Base-by-base conservation (phyloP, 208 protist genomes). In the Trypanosoma melophagium region DNA sequence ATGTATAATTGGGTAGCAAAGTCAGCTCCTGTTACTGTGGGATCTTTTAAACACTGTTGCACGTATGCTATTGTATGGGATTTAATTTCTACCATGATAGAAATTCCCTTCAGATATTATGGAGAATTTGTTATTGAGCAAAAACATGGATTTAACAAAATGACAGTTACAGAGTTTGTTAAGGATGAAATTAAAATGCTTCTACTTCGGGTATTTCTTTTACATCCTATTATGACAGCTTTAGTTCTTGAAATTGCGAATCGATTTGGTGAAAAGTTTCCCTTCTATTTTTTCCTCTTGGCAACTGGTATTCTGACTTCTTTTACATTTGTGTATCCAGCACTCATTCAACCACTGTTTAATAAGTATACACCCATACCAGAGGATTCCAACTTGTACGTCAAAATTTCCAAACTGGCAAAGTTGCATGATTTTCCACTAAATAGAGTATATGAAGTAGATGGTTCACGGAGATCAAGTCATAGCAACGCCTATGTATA, bases 401-500 rank as follows among this genome's bases (percentile, higher is more conserved):
- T 61, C 10, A 84, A 81, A 44, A 93, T 96, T 47, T 58, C 77
- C 60, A 24, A 16, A 0, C 74, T 97, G 9, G 66, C 79, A 42
- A 62, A 61, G 17, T 50, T 45, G 12, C 38, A 90, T 25, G 35
- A 70, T 10, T 97, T 95, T 61, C 91, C 94, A 5, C 63, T 96
- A 52, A 75, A 67, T 40, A 84, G 87, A 59, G 45, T 97, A 0
- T 83, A 84, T 41, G 72, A 87, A 31, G 80, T 96, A 17, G 83
- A 96, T 66, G 90, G 86, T 21, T 94, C 86, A 19, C 67, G 75
- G 13, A 86, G 90, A 14, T 95, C 88, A 7, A 58, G 66, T 47
- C 89, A 97, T 77, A 90, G 80, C 76, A 96, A 95, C 68, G 91
- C 91, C 10, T 97, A 93, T 80, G 84, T 96, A 25, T 93, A 87